A percentile compares a stretch with the other conserved stretches of the same genome.
Conservation (phyloP, 2,329 filamentous ascomycete genomes). For the Xylariaceae sp. region DNA sequence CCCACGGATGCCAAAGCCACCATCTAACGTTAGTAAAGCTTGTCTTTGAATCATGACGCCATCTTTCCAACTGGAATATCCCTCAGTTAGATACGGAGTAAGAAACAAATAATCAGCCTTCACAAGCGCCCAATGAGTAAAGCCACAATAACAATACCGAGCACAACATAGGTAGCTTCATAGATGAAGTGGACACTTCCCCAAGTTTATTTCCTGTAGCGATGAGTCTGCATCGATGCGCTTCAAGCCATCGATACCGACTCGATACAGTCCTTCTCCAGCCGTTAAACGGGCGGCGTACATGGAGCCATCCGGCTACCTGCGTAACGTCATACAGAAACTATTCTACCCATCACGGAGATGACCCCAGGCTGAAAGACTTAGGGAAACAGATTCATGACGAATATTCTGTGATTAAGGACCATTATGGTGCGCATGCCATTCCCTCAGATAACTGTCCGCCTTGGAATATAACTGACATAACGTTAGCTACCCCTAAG, state of each 20-base stretch:
- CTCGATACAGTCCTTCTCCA: not conserved
- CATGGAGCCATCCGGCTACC: not conserved
- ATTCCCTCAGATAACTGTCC: not conserved
- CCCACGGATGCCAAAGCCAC: not conserved
- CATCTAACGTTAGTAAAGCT: not conserved
- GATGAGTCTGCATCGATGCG: conserved; percentile 18
- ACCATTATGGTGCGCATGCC: conserved; percentile 45
- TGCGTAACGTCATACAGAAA: not conserved
- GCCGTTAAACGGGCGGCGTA: not conserved
- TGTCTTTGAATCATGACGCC: not conserved
- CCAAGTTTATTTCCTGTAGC: not conserved
- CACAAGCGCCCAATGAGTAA: not conserved
- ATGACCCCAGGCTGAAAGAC: conserved; percentile 46
- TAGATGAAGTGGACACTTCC: not conserved
- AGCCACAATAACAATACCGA: not conserved
- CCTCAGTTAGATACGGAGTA: not conserved
- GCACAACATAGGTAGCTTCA: not conserved
- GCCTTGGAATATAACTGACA: conserved; percentile 14
- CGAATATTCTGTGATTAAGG: conserved; percentile 49
- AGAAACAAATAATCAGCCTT: not conserved
- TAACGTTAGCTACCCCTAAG: conserved; percentile 53
- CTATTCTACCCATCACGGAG: conserved; percentile 25
- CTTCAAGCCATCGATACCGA: conserved; percentile 5
- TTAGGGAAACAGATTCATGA: conserved; percentile 47
- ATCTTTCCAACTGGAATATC: not conserved